A percentile compares a stretch with the other conserved stretches of the same genome.
Evolutionary conservation across 1,284 basidiomycete species (phyloP).

Genomic region (Neonothopanus nambi): DNA sequence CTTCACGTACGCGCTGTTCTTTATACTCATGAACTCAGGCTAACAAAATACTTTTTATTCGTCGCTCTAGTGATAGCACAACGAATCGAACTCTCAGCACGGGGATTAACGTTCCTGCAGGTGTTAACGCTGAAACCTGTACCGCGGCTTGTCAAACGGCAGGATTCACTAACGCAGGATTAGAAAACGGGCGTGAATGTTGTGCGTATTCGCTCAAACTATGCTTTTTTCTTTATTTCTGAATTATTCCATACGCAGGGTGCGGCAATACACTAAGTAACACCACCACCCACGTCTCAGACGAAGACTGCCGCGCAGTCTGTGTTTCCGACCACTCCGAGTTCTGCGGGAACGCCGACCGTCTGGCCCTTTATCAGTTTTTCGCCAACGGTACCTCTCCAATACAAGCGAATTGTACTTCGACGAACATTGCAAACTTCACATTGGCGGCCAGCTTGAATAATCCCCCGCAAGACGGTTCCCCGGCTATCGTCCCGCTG

Average conservation of each 20-base stretch:
- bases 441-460: slow-evolving; percentile 35
- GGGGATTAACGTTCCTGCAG: slow-evolving; percentile 37
- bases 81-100: slow-evolving; percentile 31
- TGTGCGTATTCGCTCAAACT: slow-evolving; percentile 28
- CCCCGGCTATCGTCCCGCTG: slow-evolving; percentile 27
- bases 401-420: slow-evolving; percentile 25
- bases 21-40: neutral
- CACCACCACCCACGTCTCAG: slow-evolving; percentile 34
- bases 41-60: neutral
- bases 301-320: slow-evolving; percentile 38
- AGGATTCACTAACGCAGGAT: slow-evolving; percentile 33
- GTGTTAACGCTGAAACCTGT: slow-evolving; percentile 41
- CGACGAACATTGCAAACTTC: slow-evolving; percentile 33
- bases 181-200: slow-evolving; percentile 42
- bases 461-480: slow-evolving; percentile 29
- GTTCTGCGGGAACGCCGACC: slow-evolving; percentile 39
- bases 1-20: slow-evolving; percentile 33
- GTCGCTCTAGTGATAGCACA: slow-evolving; percentile 32
- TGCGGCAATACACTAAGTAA: slow-evolving; percentile 34
- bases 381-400: slow-evolving; percentile 20
- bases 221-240: neutral
- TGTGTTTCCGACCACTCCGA: slow-evolving; percentile 35
- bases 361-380: slow-evolving; percentile 36
- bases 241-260: slow-evolving; percentile 28
- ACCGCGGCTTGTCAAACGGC: slow-evolving; percentile 38